Evolutionary conservation across 768 basidiomycete species (phyloP), one percentile per base, ranked within the genome.

Genomic region (Lactarius quietus): DNA sequence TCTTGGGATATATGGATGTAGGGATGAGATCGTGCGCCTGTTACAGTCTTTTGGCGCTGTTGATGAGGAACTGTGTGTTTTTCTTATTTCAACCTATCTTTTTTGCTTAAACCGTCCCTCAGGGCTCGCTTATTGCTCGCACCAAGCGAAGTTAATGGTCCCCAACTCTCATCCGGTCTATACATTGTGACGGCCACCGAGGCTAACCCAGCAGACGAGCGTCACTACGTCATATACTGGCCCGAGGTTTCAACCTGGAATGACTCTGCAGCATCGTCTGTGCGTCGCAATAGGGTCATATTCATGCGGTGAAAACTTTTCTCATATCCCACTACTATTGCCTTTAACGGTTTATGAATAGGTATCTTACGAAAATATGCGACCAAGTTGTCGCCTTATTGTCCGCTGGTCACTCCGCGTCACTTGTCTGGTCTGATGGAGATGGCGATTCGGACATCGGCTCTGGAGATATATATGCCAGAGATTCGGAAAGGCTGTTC

Each of bases 181-280:
- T 65, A 59, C 36, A 26, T 56, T 9, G 33, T 59, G 17, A 29
- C 14, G 18, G 53, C 23, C 5, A 33, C 35, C 17, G 18, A 20
- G 6, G 14, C 9, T 14, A 63, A 53, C 1, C 66, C 66, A 3
- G 28, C 52, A 4, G 72, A 76, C 35, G 59, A 68, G 9, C 71
- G 75, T 33, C 57, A 82, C 8, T 84, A 82, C 60, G 78, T 84
- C 15, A 69, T 87, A 6, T 86, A 84, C 64, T 87, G 86, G 86
- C 86, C 86, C 0, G 84, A 87, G 65, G 76, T 82, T 36, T 78
- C 74, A 1, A 86, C 86, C 0, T 87, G 86, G 86, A 72, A 81
- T 52, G 84, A 86, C 70, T 74, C 76, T 12, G 80, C 83, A 0
- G 48, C 74, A 8, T 74, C 79, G 1, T 74, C 83, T 5, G 78